Percentiles rank a stretch among this genome's conserved stretches.
These are phyloP conservation scores for Microbotryomycetes sp. DNA, from an alignment of 1,284 basidiomycete genomes.

Conservation along the genomic window DNA sequence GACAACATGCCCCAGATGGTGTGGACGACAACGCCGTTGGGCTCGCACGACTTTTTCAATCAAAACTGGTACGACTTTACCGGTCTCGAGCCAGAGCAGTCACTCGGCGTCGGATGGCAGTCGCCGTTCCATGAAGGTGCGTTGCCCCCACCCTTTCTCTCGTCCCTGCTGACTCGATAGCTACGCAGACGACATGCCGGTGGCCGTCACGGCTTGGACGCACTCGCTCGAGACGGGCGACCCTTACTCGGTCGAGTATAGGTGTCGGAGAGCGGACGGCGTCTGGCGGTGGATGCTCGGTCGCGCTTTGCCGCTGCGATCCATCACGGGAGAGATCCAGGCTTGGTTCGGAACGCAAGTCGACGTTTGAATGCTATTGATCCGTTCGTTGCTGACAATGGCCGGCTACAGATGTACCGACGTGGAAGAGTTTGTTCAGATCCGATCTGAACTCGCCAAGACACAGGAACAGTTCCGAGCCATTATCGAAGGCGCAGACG, in stretches of 20 bases:
- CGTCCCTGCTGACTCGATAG: background rate
- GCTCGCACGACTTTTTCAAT: constrained; percentile 31
- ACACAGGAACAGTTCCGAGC: constrained; percentile 26
- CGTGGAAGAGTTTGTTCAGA: constrained; percentile 6
- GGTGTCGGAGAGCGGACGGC: constrained; percentile 37
- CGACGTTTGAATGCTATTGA: background rate
- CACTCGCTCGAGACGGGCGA: constrained; percentile 41
- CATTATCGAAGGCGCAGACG: constrained; percentile 24
- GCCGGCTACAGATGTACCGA: background rate
- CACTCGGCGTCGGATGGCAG: constrained; percentile 39
- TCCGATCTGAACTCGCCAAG: constrained; percentile 22
- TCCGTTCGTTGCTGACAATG: too few species aligned
- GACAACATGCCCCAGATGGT: constrained; percentile 38
- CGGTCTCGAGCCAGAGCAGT: constrained; percentile 34
- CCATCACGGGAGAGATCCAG: constrained; percentile 34
- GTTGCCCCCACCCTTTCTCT: background rate
- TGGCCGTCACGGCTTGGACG: constrained; percentile 35
- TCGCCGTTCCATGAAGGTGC: constrained; percentile 36
- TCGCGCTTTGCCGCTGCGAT: constrained; percentile 37
- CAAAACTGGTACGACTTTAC: constrained; percentile 39
- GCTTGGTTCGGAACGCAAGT: constrained; percentile 38
- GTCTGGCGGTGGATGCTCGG: constrained; percentile 39
- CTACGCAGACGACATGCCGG: constrained; percentile 38
- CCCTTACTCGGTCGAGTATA: constrained; percentile 40
- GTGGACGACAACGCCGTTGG: constrained; percentile 39